Percentiles rank a stretch among this genome's conserved stretches.
These are phyloP conservation scores for Fusarium pininemorale DNA, from an alignment of 2,329 filamentous ascomycete genomes.

Conservation along the genomic window DNA sequence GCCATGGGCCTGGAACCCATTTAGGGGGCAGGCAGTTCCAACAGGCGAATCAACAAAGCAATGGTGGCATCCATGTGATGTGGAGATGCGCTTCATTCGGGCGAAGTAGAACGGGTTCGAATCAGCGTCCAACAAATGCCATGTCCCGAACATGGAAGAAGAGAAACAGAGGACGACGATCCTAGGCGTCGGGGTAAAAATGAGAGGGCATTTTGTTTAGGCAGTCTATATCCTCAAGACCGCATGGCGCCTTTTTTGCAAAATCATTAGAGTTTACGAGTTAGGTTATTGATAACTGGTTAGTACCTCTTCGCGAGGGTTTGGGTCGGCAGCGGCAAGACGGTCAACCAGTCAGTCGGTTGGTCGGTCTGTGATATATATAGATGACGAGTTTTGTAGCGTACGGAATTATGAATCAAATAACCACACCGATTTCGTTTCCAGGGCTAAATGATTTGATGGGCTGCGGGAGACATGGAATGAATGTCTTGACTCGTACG, in stretches of 20 bases:
- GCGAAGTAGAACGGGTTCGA: not conserved
- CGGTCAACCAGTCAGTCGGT: not conserved
- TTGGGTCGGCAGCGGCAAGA: not conserved
- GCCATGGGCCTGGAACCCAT: constrained; percentile 13
- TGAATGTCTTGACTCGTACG: not conserved
- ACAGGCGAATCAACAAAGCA: constrained; percentile 14
- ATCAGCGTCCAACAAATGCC: constrained; percentile 1
- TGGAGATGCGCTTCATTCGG: not conserved
- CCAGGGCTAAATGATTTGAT: not conserved
- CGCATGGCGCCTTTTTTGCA: constrained; percentile 29
- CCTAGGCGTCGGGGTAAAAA: constrained; percentile 34
- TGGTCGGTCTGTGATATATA: not conserved
- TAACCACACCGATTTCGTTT: not conserved
- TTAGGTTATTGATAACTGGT: not conserved
- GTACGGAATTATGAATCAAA: constrained; percentile 5
- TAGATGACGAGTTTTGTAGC: not conserved
- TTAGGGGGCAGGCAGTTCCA: constrained; percentile 13
- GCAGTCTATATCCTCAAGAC: constrained; percentile 36
- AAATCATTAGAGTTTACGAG: constrained; percentile 33
- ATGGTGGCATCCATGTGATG: constrained; percentile 13
- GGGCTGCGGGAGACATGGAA: constrained; percentile 14
- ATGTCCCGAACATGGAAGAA: constrained; percentile 4
- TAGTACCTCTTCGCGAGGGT: not conserved
- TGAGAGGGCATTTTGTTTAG: constrained; percentile 33
- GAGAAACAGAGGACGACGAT: constrained; percentile 25